Percentiles rank a stretch among this genome's conserved stretches.
Conservation (phyloP, 495 filamentous ascomycete species). For the Alectoria sarmentosa region DNA sequence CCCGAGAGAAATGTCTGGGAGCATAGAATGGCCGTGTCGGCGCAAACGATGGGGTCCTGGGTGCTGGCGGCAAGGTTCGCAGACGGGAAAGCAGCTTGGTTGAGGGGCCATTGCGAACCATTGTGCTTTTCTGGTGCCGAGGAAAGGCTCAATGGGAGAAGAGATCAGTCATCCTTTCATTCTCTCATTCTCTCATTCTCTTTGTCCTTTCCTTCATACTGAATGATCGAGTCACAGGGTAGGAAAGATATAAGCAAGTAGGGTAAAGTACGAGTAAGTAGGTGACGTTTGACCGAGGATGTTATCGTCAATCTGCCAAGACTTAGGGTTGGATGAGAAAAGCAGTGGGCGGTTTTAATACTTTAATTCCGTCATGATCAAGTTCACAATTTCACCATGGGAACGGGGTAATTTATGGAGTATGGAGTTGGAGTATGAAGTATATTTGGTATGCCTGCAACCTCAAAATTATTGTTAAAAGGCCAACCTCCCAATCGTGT, state of each 20-base stretch:
- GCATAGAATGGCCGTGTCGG: neutral
- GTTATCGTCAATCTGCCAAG: neutral
- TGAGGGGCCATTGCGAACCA: conserved; percentile 15
- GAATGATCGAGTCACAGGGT: too few relatives aligned
- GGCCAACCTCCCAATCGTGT: too few relatives aligned
- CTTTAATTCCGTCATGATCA: too few relatives aligned
- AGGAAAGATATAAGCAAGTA: too few relatives aligned
- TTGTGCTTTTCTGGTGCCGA: conserved; percentile 4
- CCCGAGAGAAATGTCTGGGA: neutral
- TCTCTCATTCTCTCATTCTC: neutral
- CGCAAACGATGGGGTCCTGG: neutral
- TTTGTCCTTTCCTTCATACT: too few relatives aligned
- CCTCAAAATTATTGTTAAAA: too few relatives aligned
- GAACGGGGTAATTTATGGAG: too few relatives aligned
- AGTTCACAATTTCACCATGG: too few relatives aligned
- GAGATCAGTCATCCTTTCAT: neutral
- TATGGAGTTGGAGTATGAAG: too few relatives aligned
- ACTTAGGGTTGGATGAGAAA: neutral
- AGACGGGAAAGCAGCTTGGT: conserved; percentile 14
- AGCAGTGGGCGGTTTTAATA: too few relatives aligned
- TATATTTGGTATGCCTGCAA: too few relatives aligned
- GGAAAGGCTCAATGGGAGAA: conserved; percentile 1
- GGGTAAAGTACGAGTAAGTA: neutral
- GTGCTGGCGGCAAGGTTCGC: neutral
- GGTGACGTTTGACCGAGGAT: neutral